Evolutionary conservation across 805 yeast species (phyloP), one percentile per base, ranked within the genome.

Genomic region (Metschnikowia hibisci): DNA sequence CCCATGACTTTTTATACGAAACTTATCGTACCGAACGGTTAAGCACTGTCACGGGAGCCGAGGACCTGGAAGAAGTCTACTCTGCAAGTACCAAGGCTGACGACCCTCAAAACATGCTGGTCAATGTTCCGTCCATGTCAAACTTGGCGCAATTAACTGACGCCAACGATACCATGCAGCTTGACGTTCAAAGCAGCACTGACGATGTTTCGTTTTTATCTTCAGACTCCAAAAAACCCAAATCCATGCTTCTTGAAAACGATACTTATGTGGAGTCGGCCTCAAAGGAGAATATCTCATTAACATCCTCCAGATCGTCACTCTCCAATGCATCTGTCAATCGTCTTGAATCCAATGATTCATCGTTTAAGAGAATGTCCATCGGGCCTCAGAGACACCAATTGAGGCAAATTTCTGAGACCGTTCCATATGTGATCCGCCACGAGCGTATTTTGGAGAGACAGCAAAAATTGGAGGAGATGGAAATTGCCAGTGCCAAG

Each of bases 341-440:
- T 47, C 34, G 50, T 54, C 27, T 49, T 43, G 45, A 33, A 11
- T n/a, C 36, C 9, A 43, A 40, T 22, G 57, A 51, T 32, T 60
- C 60, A 42, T 44, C 64, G 35, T 70, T 70, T 58, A 69, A 70
- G 62, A 59, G 76, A 45, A 55, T 66, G 53, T 65, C 71, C 6
- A 69, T 70, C 54, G 74, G 66, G 2, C 76, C 75, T 4, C 75
- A 71, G 52, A 76, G 87, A 50, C 73, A 73, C 51, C 86, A 84
- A 62, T 67, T 86, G 51, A 73, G 95, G 58, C 85, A 82, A 57
- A 80, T 86, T 43, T 82, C 89, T 33, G 91, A 84, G 57, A 86
- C 93, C 1, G 87, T 86, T 18, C 95, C 95, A n/a, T 86, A 86
- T 53, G 83, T 84, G 27, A 67, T 86, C 48, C 77, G 87, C 58